A percentile compares a stretch with the other conserved stretches of the same genome.
Evolutionary conservation across 305 asterid genomes (phyloP).

Genomic region (Fraxinus platypoda): DNA sequence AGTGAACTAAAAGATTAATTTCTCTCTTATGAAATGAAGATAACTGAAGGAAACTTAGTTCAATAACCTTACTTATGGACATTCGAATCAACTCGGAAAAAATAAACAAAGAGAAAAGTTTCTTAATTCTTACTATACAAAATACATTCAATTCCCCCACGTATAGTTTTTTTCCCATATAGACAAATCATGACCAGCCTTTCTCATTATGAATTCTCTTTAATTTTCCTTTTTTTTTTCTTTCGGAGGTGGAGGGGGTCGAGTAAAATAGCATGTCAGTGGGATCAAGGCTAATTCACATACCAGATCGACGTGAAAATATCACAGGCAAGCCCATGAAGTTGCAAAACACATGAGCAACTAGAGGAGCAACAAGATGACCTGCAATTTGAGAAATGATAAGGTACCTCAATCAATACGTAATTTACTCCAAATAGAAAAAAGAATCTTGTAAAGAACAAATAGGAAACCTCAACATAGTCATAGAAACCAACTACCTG

Average conservation of each 20-base stretch:
- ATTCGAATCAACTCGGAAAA: background rate
- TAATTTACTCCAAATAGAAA: background rate
- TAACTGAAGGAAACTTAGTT: background rate
- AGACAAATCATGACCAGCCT: background rate
- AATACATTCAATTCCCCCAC: background rate
- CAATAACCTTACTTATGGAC: background rate
- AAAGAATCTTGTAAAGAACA: background rate
- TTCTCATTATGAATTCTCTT: background rate
- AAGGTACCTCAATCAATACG: slow-evolving; percentile 6
- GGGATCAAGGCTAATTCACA: slow-evolving; percentile 12
- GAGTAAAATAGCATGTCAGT: background rate
- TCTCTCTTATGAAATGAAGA: background rate
- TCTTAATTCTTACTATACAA: background rate
- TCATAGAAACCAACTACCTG: background rate
- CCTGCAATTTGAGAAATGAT: slow-evolving; percentile 45
- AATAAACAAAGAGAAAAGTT: background rate
- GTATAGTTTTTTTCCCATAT: background rate
- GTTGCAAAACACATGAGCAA: slow-evolving; percentile 91
- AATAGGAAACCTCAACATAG: background rate
- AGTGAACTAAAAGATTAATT: background rate
- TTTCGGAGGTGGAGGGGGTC: background rate
- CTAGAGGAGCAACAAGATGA: slow-evolving; percentile 68
- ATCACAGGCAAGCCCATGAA: slow-evolving; percentile 81
- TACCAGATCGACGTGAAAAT: slow-evolving; percentile 64
- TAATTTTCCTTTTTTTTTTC: background rate